Base-by-base conservation (phyloP, 495 filamentous ascomycete genomes). In the Lophiostoma macrostomum region DNA sequence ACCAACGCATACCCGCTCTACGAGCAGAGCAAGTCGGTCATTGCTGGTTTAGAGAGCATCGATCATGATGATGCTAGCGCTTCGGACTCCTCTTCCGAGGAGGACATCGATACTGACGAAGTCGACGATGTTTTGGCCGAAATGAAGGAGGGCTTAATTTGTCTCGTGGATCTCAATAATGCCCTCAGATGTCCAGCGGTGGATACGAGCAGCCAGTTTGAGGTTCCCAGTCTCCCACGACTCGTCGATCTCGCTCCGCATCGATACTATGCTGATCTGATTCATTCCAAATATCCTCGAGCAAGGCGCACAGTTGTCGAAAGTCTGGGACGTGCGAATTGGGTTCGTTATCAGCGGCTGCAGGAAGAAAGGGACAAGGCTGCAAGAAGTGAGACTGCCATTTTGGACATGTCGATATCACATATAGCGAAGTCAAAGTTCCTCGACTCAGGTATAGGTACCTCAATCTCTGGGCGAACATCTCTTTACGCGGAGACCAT, bases 361-460 rank as follows among this genome's bases (percentile, higher is more conserved):
- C 30, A 49, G 22, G 12, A 30, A n/a, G 53, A 45, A 32, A 30
- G 47, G 28, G 18, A n/a, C 19, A 12, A 20, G 20, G 41, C 27
- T 35, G 3, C 30, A 10, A 36, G 23, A 11, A 20, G 10, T 4
- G 3, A 20, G 10, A 37, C 8, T 19, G 38, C 4, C 6, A 53
- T 16, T 16, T 7, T 8, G 5, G 25, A 25, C 28, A 10, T 29
- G 16, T 37, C 42, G 16, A 36, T 22, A 29, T 61, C 38, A n/a
- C 37, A 13, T 13, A 14, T 61, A 27, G 45, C 58, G 7, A 20
- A 46, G 11, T 61, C 58, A 3, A 37, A 44, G 20, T 61, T 57
- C 32, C 34, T 35, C 13, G 58, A 61, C 28, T 61, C 58, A 22
- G 58, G 58, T 0, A 12, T 61, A n/a, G 58, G 58, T 10, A 57